Evolutionary conservation across 1,284 basidiomycete genomes (phyloP), one percentile per base, ranked within the genome.

Genomic region (Dichomitus squalens): DNA sequence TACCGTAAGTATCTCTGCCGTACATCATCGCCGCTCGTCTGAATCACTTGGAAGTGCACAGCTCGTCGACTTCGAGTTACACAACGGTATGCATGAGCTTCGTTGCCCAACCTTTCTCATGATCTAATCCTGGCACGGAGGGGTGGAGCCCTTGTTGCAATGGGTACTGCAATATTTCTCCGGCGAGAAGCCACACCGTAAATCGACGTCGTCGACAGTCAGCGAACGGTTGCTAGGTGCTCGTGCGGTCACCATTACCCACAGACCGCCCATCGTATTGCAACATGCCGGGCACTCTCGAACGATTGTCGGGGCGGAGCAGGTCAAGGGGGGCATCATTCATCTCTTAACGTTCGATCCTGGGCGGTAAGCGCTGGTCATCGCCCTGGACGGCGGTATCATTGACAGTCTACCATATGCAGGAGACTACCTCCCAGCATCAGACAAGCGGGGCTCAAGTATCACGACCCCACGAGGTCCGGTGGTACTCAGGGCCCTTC

Each of bases 261-360:
- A 81, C 33, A 84, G 80, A 65, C 86, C 92, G 80, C 93, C 93
- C 4, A 67, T 96, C 18, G 86, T 96, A 36, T 75, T 96, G 43
- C 86, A 95, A 76, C 86, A 92, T 65, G 70, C 80, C 4, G 92
- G 93, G 0, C 93, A 96, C 73, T 95, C 93, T 14, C 75, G 90
- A n/a, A 88, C 87, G 1, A 85, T 96, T 14, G 79, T 95, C 2
- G 93, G 93, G 1, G 94, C 89, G 65, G 92, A 95, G 68, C 72
- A 86, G 36, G 77, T 75, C 29, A 80, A 79, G 60, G 76, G 76
- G 20, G 87, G 86, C 6, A 73, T 76, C 12, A 76, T 83, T 38
- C 87, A 84, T 63, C 76, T 96, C 2, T 75, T 95, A 9, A 75
- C 84, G 8, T 92, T 94, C 60, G 92, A 95, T 74, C 91, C 93